phyloP scores from a whole-genome alignment of 495 filamentous ascomycete genomes.

The Chaetomium cochliodes region DNA sequence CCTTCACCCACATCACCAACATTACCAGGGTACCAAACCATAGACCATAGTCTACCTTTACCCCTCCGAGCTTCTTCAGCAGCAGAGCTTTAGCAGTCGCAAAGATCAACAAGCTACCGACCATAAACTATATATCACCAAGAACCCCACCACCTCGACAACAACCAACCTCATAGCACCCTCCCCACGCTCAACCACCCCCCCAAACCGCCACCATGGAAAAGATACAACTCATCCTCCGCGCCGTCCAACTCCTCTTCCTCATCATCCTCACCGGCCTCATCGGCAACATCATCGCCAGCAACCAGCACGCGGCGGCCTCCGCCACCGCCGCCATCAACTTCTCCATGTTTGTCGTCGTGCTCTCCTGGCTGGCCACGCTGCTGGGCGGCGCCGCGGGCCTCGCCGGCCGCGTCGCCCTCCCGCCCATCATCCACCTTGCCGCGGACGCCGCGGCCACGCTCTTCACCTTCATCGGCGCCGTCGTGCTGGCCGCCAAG shows the following conservation, averaged over 20 bases:
- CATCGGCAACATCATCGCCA: conserved; percentile 52
- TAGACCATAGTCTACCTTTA: conserved; percentile 26
- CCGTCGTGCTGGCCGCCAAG: conserved; percentile 50
- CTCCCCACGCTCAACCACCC: neutral
- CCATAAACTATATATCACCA: neutral
- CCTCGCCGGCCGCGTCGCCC: conserved; percentile 36
- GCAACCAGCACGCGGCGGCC: conserved; percentile 39
- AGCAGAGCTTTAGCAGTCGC: neutral
- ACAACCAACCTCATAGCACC: neutral
- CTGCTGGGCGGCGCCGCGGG: conserved; percentile 40
- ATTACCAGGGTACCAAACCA: conserved; percentile 4
- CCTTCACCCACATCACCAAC: neutral
- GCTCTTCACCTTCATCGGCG: conserved; percentile 48
- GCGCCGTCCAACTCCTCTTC: conserved; percentile 44
- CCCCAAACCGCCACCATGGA: conserved; percentile 35
- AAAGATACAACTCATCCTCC: conserved; percentile 40
- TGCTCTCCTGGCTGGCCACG: conserved; percentile 43
- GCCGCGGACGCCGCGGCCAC: conserved; percentile 41
- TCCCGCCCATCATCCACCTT: conserved; percentile 38
- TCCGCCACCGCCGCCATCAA: conserved; percentile 45
- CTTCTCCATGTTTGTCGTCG: conserved; percentile 52
- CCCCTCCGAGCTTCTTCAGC: neutral
- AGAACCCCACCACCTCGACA: neutral
- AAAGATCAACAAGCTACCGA: neutral
- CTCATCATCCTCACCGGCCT: conserved; percentile 47